Base-by-base conservation (phyloP, 2,329 filamentous ascomycete species). In the Penicillium sp. region DNA sequence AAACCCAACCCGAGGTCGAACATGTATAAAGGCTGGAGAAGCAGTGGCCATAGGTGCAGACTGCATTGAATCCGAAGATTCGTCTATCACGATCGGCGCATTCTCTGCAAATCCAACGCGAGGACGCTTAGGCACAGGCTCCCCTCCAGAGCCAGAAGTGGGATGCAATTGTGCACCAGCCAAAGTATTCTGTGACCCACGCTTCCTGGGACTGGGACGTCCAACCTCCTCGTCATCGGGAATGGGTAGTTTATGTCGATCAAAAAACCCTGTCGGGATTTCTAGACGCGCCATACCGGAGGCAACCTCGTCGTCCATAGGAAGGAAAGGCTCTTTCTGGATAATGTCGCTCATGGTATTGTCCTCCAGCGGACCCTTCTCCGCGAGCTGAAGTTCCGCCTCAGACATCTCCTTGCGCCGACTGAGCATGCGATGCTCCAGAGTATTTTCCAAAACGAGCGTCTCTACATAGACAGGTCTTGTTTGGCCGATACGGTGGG, bases 381-480 rank as follows among this genome's bases (percentile, higher is more conserved):
- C 82, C 18, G 82, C 79, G 45, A 73, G 71, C 43, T 84, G 81
- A 57, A 86, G 73, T 56, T 79, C 77, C 67, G 54, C 75, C 31
- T 85, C 84, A 0, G 88, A 89, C 89, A 96, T 93, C 32, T 85
- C 80, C 60, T 85, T 82, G 42, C 89, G 81, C 4, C 90, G 83
- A 54, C 87, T 80, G 5, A 95, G 78, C 65, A 97, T 93, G 14
- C 88, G 83, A 69, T 97, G 90, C 66, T 97, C 93, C 9, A 97
- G 83, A 9, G 89, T 95, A 53, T 85, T 86, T 50, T 83, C 83
- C 5, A 97, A 76, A 1, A 97, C 88, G 1, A 97, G 76, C 0
- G 92, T 97, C 74, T 97, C 91, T 0, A 96, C 92, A 8, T 84
- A 85, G 0, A 97, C 92, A 0, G 86, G 83, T 55, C 83, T 87